Evolutionary conservation across 805 yeast species (phyloP).

Genomic region (Gaillardinia entomophila): DNA sequence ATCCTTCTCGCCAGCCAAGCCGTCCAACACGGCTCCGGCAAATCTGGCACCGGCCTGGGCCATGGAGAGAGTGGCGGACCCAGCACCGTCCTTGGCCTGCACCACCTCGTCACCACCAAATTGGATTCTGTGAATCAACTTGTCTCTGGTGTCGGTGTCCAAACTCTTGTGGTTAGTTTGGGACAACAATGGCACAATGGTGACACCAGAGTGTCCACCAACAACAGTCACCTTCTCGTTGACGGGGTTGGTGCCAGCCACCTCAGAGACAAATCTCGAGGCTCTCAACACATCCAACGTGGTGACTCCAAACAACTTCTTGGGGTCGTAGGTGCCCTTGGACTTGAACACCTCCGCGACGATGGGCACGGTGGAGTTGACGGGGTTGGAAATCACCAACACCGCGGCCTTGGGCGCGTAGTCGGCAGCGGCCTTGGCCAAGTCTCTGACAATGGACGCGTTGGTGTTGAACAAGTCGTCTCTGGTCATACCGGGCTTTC

Average conservation of each 20-base stretch:
- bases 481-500: constrained; percentile 99
- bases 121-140: constrained; percentile 80
- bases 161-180: constrained; percentile 64
- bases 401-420: constrained; percentile 80
- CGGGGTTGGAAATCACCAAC: constrained; percentile 87
- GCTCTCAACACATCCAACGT: constrained; percentile 90
- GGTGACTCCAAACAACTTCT: constrained; percentile 92
- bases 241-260: constrained; percentile 68
- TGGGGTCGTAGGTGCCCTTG: constrained; percentile 84
- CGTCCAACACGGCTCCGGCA: constrained; percentile 58
- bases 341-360: constrained; percentile 88
- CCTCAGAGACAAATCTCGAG: constrained; percentile 70
- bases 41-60: constrained; percentile 86
- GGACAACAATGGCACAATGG: constrained; percentile 89
- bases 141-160: constrained; percentile 32
- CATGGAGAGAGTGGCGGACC: constrained; percentile 91
- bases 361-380: constrained; percentile 95
- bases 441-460: constrained; percentile 90
- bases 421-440: constrained; percentile 82
- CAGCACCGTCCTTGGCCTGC: constrained; percentile 89
- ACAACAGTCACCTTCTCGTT: constrained; percentile 79
- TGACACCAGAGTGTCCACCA: constrained; percentile 97
- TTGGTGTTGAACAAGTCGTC: constrained; percentile 95
- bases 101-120: constrained; percentile 97
- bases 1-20: constrained; percentile 58